Evolutionary conservation across 2,329 filamentous ascomycete species (phyloP), one percentile per base, ranked within the genome.

Genomic region (Nothophoma quercina): DNA sequence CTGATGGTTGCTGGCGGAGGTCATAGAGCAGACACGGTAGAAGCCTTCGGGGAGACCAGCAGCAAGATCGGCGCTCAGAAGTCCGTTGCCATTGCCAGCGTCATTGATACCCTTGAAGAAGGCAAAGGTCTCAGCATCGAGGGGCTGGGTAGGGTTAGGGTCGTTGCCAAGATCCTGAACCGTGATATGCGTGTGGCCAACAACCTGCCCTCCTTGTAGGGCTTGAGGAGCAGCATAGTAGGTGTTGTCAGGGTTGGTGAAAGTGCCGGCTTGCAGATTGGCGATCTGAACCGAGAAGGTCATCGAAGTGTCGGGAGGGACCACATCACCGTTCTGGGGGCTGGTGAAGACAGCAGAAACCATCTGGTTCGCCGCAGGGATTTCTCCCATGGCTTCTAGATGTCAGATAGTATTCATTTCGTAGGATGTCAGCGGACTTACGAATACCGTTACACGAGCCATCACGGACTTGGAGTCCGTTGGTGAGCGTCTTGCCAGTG

Each of bases 91-190:
- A 53, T 83, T 73, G 29, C 78, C 81, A 18, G 64, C 72, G 55
- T 83, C 79, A 59, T 85, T 82, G 63, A 85, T 78, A 51, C 83
- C 83, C 73, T 83, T 84, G 77, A 85, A 85, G 71, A 83, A 85
- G 19, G 73, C 79, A 65, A 84, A 85, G 16, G 74, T 72, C 8
- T 77, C 62, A 38, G 79, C 60, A 52, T 78, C 63, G 34, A 74
- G 66, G 47, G 79, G 71, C 5, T 64, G 65, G 1, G 55, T 64
- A 2, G 75, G 67, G 33, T 74, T 75, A 33, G 76, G 49, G 26
- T 73, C 59, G 26, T 67, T 65, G 12, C 69, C 69, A 30, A 84
- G 66, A 32, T 79, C 73, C 63, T 85, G 82, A 16, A 84, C 75
- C 5, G 80, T 81, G 54, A 85, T 76, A 63, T 83, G 80, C 32